A percentile compares a stretch with the other conserved stretches of the same genome.
These are phyloP conservation scores for Xenoacremonium recifei DNA, from an alignment of 2,329 filamentous ascomycete species.

Conservation along the genomic window DNA sequence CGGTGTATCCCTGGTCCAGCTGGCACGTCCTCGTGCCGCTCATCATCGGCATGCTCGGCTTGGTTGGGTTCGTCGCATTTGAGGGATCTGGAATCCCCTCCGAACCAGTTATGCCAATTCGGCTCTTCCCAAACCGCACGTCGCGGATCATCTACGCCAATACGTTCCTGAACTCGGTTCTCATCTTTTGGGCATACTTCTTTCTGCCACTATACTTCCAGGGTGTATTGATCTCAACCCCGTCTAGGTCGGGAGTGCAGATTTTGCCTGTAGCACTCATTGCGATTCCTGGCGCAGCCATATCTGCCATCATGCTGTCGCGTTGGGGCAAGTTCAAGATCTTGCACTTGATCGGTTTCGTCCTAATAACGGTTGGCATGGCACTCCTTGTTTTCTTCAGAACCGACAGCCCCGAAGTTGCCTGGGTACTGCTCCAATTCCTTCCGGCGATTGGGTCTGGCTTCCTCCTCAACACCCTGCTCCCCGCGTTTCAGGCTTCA, in stretches of 20 bases:
- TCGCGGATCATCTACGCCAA: slow-evolving; percentile 20
- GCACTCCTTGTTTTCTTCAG: slow-evolving; percentile 41
- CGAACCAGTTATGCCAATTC: slow-evolving; percentile 24
- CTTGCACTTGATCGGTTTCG: slow-evolving; percentile 35
- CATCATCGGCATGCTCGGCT: slow-evolving; percentile 22
- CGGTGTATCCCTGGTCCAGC: slow-evolving; percentile 40
- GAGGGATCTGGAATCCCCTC: slow-evolving; percentile 19
- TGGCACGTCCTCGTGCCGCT: slow-evolving; percentile 40
- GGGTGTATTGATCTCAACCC: slow-evolving; percentile 31
- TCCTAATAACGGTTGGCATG: slow-evolving; percentile 37
- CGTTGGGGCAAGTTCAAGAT: slow-evolving; percentile 32
- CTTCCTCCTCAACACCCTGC: slow-evolving; percentile 39
- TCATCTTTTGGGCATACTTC: slow-evolving; percentile 36
- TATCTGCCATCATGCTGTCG: slow-evolving; percentile 28
- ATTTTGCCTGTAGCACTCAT: slow-evolving; percentile 31
- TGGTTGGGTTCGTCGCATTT: slow-evolving; percentile 16
- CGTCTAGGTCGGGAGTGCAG: slow-evolving; percentile 32
- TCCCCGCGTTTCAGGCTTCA: slow-evolving; percentile 41
- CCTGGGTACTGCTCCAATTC: slow-evolving; percentile 41
- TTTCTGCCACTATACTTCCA: slow-evolving; percentile 50
- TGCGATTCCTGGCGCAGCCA: slow-evolving; percentile 25
- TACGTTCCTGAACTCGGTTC: slow-evolving; percentile 19
- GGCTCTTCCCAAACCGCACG: slow-evolving; percentile 21
- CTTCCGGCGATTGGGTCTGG: slow-evolving; percentile 40
- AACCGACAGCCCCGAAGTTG: slow-evolving; percentile 26